Conservation (phyloP, 2,329 filamentous ascomycete genomes). For the Phialemoniopsis sp. region DNA sequence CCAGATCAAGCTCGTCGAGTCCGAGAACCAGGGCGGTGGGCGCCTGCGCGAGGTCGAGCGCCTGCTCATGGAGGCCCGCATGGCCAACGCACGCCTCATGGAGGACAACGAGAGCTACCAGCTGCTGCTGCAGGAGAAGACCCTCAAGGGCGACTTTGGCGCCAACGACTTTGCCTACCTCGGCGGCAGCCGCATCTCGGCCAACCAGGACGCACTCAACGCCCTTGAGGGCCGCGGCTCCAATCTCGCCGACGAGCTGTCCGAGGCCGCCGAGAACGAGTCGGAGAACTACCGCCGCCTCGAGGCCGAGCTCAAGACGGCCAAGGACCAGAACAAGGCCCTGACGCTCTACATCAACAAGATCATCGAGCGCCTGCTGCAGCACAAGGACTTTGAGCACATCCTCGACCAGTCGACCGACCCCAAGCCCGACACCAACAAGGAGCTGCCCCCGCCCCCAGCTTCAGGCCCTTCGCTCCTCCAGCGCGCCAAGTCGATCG, state of each 20-base stretch:
- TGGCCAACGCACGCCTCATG: conserved; percentile 94
- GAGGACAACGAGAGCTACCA: conserved; percentile 99
- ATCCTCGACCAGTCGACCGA: conserved; percentile 80
- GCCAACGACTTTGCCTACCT: conserved; percentile 77
- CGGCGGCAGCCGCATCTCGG: conserved; percentile 33
- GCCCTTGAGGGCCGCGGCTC: conserved; percentile 58
- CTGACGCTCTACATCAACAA: conserved; percentile 98
- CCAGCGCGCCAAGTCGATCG: conserved; percentile 59
- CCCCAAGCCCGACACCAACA: conserved; percentile 63
- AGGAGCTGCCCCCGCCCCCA: conserved; percentile 74
- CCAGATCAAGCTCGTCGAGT: conserved; percentile 91
- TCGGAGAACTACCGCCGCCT: conserved; percentile 60
- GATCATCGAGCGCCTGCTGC: conserved; percentile 91
- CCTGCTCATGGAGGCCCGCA: conserved; percentile 83
- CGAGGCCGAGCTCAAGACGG: conserved; percentile 72
- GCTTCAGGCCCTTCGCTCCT: conserved; percentile 48
- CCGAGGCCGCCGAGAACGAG: conserved; percentile 60
- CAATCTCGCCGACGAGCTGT: conserved; percentile 85
- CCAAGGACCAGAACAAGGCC: conserved; percentile 95
- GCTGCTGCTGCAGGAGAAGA: conserved; percentile 89
- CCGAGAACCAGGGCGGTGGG: conserved; percentile 88
- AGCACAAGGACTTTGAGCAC: conserved; percentile 91
- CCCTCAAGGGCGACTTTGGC: conserved; percentile 87
- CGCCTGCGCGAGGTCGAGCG: conserved; percentile 87
- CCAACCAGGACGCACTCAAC: conserved; percentile 61